These are phyloP conservation scores for Phytopythium helicoides DNA, from an alignment of 352 stramenopile species.

Conservation along the genomic window DNA sequence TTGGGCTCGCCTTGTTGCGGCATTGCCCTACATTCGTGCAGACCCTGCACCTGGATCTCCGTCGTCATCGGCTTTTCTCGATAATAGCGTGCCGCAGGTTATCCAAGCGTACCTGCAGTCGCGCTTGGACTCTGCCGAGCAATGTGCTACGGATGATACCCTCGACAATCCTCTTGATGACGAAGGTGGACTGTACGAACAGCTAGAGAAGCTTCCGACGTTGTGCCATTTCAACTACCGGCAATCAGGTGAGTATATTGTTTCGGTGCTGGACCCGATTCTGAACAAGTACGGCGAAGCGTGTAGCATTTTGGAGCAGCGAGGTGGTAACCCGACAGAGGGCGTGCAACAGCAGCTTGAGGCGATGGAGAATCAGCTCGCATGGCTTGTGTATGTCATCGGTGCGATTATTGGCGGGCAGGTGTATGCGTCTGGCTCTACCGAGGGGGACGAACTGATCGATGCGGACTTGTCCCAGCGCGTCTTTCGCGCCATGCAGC, in stretches of 20 bases:
- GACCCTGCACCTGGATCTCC: slow-evolving; percentile 56
- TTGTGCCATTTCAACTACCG: slow-evolving; percentile 97
- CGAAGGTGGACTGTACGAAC: slow-evolving; percentile 95
- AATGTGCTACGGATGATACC: slow-evolving; percentile 90
- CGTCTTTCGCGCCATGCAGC: slow-evolving; percentile 95
- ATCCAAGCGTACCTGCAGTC: slow-evolving; percentile 96
- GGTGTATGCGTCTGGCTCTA: slow-evolving; percentile 90
- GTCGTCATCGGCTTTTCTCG: slow-evolving; percentile 62
- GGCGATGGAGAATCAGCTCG: slow-evolving; percentile 94
- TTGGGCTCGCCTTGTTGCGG: slow-evolving; percentile 95
- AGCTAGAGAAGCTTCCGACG: slow-evolving; percentile 96
- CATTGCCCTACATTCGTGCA: slow-evolving; percentile 94
- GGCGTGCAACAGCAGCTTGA: slow-evolving; percentile 64
- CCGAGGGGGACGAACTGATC: slow-evolving; percentile 93
- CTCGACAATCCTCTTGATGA: slow-evolving; percentile 97
- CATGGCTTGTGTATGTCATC: slow-evolving; percentile 97
- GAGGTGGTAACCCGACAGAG: slow-evolving; percentile 31
- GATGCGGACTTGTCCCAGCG: slow-evolving; percentile 95
- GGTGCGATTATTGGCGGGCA: slow-evolving; percentile 95
- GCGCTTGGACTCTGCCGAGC: slow-evolving; percentile 93
- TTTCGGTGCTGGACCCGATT: slow-evolving; percentile 94
- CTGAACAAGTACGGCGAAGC: slow-evolving; percentile 93
- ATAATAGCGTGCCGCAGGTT: slow-evolving; percentile 79
- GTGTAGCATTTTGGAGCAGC: slow-evolving; percentile 73
- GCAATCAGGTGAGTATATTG: slow-evolving; percentile 90